Conservation (phyloP, 2,329 filamentous ascomycete genomes). For the Fusarium chuoi region DNA sequence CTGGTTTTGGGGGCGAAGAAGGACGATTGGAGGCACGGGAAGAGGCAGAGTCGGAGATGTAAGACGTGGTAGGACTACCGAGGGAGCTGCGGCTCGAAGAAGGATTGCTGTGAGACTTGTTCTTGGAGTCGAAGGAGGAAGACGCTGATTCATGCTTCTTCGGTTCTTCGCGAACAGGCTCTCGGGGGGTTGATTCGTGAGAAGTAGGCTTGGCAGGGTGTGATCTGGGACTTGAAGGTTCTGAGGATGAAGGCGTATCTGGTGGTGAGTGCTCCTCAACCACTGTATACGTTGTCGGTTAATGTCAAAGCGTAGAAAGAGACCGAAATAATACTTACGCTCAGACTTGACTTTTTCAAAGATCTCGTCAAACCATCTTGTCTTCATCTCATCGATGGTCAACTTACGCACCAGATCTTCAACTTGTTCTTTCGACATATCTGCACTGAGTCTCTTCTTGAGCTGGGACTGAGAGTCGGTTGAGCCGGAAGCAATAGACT, state of each 20-base stretch:
- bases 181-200: constrained; percentile 18
- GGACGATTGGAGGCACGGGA: constrained; percentile 20
- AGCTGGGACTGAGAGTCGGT: constrained; percentile 29
- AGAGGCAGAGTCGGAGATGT: constrained; percentile 35
- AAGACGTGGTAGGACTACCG: constrained; percentile 31
- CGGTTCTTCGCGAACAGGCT: constrained; percentile 34
- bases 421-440: constrained; percentile 43
- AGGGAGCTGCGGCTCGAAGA: constrained; percentile 15
- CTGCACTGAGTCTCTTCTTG: constrained; percentile 37
- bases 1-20: constrained; percentile 15
- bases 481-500: constrained; percentile 29
- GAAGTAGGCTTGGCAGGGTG: constrained; percentile 8
- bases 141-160: constrained; percentile 10
- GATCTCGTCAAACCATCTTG: constrained; percentile 42
- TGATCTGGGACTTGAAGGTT: constrained; percentile 33
- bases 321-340: constrained; percentile 20
- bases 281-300: constrained; percentile 10
- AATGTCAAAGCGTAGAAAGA: background rate
- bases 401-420: constrained; percentile 39
- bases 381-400: constrained; percentile 43
- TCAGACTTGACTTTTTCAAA: constrained; percentile 44
- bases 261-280: constrained; percentile 32
- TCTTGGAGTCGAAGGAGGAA: background rate
- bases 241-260: constrained; percentile 38
- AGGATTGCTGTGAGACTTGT: background rate